Evolutionary conservation across 768 basidiomycete genomes (phyloP), one percentile per base, ranked within the genome.

Genomic region (Leccinum truebloodii): DNA sequence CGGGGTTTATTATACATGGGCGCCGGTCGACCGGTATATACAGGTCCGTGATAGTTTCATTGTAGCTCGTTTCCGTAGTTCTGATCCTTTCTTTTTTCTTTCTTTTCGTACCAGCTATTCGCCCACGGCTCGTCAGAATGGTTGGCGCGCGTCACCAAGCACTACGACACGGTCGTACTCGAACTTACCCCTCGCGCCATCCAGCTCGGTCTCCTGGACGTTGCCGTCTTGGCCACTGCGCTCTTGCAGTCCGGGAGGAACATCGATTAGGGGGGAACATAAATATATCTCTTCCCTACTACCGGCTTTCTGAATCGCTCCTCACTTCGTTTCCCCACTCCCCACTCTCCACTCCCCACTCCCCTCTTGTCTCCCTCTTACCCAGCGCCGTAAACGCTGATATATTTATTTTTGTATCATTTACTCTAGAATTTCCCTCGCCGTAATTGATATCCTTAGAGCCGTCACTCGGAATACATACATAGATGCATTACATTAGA

Each of bases 241-340:
- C 74, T 89, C 24, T 75, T 89, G 49, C 83, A 83, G 59, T 85
- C 78, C 54, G 87, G 87, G n/a, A 81, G 80, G 58, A 83, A 77
- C 71, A 83, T 89, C 24, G 87, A 88, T 63, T 88, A 72, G 53
- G 26, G 30, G 24, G 35, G 14, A 35, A 37, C 14, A 37, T 16
- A 18, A 5, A 41, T 8, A 18, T 41, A 6, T 41, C 1, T 18
- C 39, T 34, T 13, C 34, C 34, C 34, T 13, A 13, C 5, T 13
- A 13, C 39, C 1, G 9, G 18, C 39, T 7, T 41, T 37, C 30
- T 30, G 8, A 30, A 30, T 30, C 14, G 35, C 35, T 16, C 6
- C 6, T 1, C n/a, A n/a, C 2, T n/a, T n/a, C n/a, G n/a, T n/a
- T n/a, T n/a, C n/a, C n/a, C n/a, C n/a, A n/a, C n/a, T n/a, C n/a